phyloP scores from a whole-genome alignment of 202 grass and related monocot genomes.

The Cymbopogon flexuosus region DNA sequence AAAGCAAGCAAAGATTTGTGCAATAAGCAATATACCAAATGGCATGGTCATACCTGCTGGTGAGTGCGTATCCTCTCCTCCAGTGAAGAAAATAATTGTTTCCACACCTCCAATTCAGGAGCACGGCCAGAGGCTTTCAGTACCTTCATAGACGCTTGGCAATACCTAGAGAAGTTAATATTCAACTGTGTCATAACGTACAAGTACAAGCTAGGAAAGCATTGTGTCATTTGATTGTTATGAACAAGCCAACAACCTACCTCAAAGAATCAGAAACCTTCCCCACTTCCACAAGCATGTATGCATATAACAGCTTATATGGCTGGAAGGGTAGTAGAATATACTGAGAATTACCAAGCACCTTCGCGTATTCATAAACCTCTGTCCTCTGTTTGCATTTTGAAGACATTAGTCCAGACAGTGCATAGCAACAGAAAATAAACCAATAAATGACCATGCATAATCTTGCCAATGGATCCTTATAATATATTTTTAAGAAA shows the following conservation, averaged over 20 bases:
- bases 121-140: slow-evolving; percentile 78
- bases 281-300: slow-evolving; percentile 94
- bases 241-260: slow-evolving; percentile 41
- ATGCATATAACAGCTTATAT: slow-evolving; percentile 94
- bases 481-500: slow-evolving; percentile 5
- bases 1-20: slow-evolving; percentile 6
- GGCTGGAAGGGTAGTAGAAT: slow-evolving; percentile 83
- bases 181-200: slow-evolving; percentile 31
- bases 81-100: slow-evolving; percentile 69
- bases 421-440: background rate
- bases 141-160: slow-evolving; percentile 85
- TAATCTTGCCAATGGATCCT: slow-evolving; percentile 11
- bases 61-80: slow-evolving; percentile 83
- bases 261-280: slow-evolving; percentile 84
- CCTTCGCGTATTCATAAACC: slow-evolving; percentile 93
- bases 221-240: background rate
- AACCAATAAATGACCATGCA: background rate
- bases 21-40: slow-evolving; percentile 6
- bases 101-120: slow-evolving; percentile 89
- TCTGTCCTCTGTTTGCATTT: slow-evolving; percentile 81
- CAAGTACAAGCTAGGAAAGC: slow-evolving; percentile 20
- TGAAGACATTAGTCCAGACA: slow-evolving; percentile 36
- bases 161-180: slow-evolving; percentile 64
- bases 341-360: slow-evolving; percentile 95
- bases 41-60: slow-evolving; percentile 59